Evolutionary conservation across 2,329 filamentous ascomycete species (phyloP).

Genomic region (Achaetomium macrosporum): DNA sequence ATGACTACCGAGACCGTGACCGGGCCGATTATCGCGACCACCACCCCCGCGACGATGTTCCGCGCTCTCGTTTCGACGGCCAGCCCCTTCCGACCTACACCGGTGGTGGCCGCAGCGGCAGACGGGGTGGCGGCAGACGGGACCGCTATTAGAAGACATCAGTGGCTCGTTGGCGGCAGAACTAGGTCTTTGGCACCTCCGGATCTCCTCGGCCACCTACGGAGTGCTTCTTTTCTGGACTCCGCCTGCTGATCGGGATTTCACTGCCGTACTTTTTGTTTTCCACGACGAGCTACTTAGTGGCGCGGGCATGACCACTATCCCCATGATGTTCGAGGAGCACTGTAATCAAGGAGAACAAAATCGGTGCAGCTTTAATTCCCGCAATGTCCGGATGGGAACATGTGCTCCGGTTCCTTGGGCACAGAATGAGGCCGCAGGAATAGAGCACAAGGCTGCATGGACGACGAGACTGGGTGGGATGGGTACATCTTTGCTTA

Average conservation of each 20-base stretch:
- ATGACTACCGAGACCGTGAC: neutral
- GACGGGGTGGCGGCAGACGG: slow-evolving; percentile 8
- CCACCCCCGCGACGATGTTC: slow-evolving; percentile 12
- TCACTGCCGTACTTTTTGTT: neutral
- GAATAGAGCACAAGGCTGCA: neutral
- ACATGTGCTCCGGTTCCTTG: too few relatives aligned
- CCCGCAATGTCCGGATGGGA: too few relatives aligned
- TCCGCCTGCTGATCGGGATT: too few relatives aligned
- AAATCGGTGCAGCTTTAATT: too few relatives aligned
- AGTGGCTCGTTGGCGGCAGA: neutral
- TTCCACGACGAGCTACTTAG: too few relatives aligned
- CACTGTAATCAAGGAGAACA: too few relatives aligned
- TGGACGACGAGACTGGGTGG: neutral
- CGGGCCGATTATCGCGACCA: neutral
- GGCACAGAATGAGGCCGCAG: too few relatives aligned
- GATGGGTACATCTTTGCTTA: neutral
- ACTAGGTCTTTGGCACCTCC: too few relatives aligned
- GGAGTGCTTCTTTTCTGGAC: too few relatives aligned
- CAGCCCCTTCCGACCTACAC: slow-evolving; percentile 23
- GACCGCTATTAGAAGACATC: slow-evolving; percentile 1
- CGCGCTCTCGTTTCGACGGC: slow-evolving; percentile 23
- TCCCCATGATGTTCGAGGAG: too few relatives aligned
- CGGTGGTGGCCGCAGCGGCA: slow-evolving; percentile 12
- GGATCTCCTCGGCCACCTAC: too few relatives aligned
- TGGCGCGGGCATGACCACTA: too few relatives aligned